Evolutionary conservation across 2,329 filamentous ascomycete genomes (phyloP).

Genomic region (Exophiala aquamarina): DNA sequence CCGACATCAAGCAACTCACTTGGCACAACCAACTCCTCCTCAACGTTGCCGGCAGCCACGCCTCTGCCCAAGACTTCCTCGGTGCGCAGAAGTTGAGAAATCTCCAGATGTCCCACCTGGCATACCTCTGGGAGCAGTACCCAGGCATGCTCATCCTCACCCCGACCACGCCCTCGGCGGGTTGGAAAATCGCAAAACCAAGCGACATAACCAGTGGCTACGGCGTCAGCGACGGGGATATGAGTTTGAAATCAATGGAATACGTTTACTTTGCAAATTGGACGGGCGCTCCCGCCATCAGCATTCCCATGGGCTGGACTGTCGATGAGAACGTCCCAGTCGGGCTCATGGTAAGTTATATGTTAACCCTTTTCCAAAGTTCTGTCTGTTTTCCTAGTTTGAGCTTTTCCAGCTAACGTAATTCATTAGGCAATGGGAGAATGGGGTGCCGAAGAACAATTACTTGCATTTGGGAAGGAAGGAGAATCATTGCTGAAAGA

Average conservation of each 20-base stretch:
- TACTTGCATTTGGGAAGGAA: slow-evolving; percentile 52
- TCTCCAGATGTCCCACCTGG: slow-evolving; percentile 76
- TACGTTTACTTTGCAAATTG: slow-evolving; percentile 86
- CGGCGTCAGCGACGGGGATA: slow-evolving; percentile 73
- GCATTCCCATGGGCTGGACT: slow-evolving; percentile 70
- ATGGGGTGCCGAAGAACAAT: slow-evolving; percentile 53
- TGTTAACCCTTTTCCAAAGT: slow-evolving; percentile 1
- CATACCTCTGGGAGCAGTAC: slow-evolving; percentile 66
- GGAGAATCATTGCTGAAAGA: slow-evolving; percentile 36
- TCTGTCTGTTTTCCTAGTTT: background rate
- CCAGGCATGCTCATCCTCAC: slow-evolving; percentile 77
- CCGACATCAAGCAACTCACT: slow-evolving; percentile 38
- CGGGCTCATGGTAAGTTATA: slow-evolving; percentile 48
- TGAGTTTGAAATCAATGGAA: slow-evolving; percentile 74
- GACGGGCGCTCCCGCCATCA: slow-evolving; percentile 73
- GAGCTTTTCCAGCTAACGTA: slow-evolving; percentile 1
- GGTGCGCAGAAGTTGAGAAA: slow-evolving; percentile 72
- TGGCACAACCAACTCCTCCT: slow-evolving; percentile 56
- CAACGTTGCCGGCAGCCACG: slow-evolving; percentile 58
- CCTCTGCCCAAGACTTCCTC: slow-evolving; percentile 68
- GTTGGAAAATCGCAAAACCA: slow-evolving; percentile 69
- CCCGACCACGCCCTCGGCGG: slow-evolving; percentile 72
- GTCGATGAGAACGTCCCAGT: slow-evolving; percentile 44
- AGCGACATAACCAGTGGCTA: slow-evolving; percentile 52
- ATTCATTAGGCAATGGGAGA: slow-evolving; percentile 47